These are phyloP conservation scores for Paramecium sexaurelia DNA, from an alignment of 73 alveolate species.

Conservation along the genomic window DNA sequence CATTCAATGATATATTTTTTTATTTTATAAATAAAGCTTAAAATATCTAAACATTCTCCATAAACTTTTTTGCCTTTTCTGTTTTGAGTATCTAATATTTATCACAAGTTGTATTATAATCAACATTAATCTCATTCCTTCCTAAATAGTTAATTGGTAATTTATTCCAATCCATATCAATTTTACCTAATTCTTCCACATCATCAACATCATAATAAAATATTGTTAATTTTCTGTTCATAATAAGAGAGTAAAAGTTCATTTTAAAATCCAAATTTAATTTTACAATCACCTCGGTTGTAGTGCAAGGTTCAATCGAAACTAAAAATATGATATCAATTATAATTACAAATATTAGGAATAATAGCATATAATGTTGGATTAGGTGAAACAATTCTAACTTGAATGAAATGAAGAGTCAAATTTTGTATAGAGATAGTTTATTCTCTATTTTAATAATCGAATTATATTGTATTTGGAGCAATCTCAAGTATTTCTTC, in stretches of 20 bases:
- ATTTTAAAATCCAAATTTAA: conserved; percentile 15
- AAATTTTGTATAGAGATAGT: not conserved
- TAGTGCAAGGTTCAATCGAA: conserved; percentile 35
- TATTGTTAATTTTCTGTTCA: not conserved
- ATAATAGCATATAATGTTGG: not conserved
- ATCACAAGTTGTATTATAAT: not conserved
- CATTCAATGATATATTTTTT: not conserved
- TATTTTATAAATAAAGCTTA: not conserved
- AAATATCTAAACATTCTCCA: not conserved
- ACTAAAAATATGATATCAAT: not conserved
- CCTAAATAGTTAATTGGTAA: not conserved
- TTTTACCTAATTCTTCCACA: not conserved
- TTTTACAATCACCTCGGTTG: not conserved
- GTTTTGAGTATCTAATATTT: not conserved
- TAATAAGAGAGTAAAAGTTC: not conserved
- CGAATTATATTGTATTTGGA: not conserved
- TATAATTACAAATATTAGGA: not conserved
- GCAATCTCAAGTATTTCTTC: not conserved
- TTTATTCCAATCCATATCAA: conserved; percentile 32
- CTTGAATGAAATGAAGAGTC: conserved; percentile 20
- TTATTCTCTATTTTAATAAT: not conserved
- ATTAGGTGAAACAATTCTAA: conserved; percentile 13
- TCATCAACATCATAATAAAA: conserved; percentile 49
- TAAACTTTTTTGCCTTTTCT: not conserved
- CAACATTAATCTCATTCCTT: not conserved